Base-by-base conservation (phyloP, 306 rosid species). In the Cucumis melo region DNA sequence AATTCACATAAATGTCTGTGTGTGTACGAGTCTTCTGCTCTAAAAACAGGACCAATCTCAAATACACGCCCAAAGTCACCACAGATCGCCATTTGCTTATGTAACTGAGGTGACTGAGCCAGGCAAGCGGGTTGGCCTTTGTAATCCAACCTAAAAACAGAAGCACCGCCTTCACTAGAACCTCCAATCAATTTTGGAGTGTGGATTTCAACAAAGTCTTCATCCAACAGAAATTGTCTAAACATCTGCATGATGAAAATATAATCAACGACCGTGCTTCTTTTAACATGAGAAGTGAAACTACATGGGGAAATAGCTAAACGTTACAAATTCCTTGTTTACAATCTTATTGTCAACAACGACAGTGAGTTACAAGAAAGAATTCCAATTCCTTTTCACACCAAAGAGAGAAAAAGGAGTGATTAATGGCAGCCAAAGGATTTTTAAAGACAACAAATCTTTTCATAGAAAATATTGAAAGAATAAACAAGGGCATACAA, bases 81-180 rank as follows among this genome's bases (percentile, higher is more conserved):
- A 80, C 96, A 90, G 23, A 94, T 92, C 23, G 92, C 73, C 99
- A 94, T 94, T 83, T 92, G 99, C 90, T 94, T 94, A 83, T 90
- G 95, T 74, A 94, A 95, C 85, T 94, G 97, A 27, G 99, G 99
- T 16, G 99, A 94, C 74, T 94, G 99, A 16, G 99, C 99, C 73
- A 94, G 83, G 85, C 99, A 94, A 1, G 97, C 97, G 46, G 95
- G 84, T 50, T 85, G 87, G 41, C 97, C 99, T 81, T 87, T 89
- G 88, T 94, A 94, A 82, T 92, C 95, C 71, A 94, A 77, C 84
- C 82, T 88, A 75, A 94, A 94, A 54, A 94, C 99, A 67, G 97
- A 78, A 76, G 99, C 95, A 80, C 99, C 99, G 57, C 99, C 99
- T 78, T 94, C 99, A 86, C 99, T 94, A 20, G 97, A 86, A 39